Percentiles rank a stretch among this genome's conserved stretches.
Evolutionary conservation across 2,329 filamentous ascomycete genomes (phyloP).

Genomic region (Colletotrichum gloeosporioides): DNA sequence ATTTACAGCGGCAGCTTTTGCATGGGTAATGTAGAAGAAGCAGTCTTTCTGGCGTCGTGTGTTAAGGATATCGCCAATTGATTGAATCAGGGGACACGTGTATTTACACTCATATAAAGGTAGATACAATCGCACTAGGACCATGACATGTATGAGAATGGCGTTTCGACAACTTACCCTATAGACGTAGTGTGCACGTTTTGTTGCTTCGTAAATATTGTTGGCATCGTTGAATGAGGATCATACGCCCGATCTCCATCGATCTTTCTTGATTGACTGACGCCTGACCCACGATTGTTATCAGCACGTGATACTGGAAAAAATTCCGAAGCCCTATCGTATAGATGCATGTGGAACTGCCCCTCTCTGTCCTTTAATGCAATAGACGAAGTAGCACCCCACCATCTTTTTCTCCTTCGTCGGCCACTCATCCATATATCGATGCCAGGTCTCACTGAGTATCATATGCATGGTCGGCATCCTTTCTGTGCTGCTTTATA

Average conservation of each 20-base stretch:
- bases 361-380: neutral
- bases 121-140: neutral
- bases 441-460: neutral
- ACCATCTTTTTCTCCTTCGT: neutral
- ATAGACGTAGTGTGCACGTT: neutral
- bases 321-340: neutral
- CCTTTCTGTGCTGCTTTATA: neutral
- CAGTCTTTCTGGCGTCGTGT: constrained; percentile 7
- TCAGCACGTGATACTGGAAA: neutral
- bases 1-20: neutral
- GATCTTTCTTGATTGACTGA: neutral
- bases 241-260: neutral
- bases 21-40: constrained; percentile 21
- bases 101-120: neutral
- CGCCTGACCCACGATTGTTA: neutral
- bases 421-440: neutral
- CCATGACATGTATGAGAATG: neutral
- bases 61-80: constrained; percentile 12
- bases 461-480: neutral
- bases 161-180: neutral
- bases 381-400: neutral
- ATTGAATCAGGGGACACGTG: neutral
- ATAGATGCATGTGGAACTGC: neutral
- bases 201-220: neutral
- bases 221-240: neutral